Percentiles rank a stretch among this genome's conserved stretches.
These are phyloP conservation scores for Helianthus tuberosus DNA, from an alignment of 129 eudicot genomes.

Conservation along the genomic window DNA sequence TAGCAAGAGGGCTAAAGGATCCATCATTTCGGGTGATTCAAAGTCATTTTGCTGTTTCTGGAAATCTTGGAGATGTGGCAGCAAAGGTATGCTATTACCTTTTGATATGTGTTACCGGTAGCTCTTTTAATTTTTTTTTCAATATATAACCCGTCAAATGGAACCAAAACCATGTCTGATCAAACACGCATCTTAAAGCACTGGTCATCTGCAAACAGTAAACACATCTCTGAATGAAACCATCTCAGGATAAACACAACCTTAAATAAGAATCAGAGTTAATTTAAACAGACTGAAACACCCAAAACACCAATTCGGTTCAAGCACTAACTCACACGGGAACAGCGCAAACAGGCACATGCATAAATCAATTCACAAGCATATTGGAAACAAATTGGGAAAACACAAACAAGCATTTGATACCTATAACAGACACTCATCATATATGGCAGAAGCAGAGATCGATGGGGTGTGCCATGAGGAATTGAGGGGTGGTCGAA, in stretches of 20 bases:
- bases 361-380: background rate
- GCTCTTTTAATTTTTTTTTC: background rate
- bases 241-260: too few relatives aligned
- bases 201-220: too few relatives aligned
- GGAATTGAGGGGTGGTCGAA: background rate
- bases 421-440: background rate
- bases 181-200: background rate
- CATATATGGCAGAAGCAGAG: background rate
- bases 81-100: constrained; percentile 70
- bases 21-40: constrained; percentile 97
- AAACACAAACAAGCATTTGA: background rate
- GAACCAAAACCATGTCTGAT: background rate
- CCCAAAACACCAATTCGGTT: too few relatives aligned
- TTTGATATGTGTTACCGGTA: constrained; percentile 7
- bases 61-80: constrained; percentile 94
- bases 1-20: constrained; percentile 97
- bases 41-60: constrained; percentile 86
- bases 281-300: background rate
- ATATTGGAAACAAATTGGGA: background rate
- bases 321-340: background rate
- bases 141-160: background rate
- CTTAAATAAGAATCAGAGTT: background rate
- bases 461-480: background rate
- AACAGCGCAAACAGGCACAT: background rate
- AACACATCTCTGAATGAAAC: too few relatives aligned